Evolutionary conservation across 1,284 basidiomycete genomes (phyloP).

Genomic region (Apiotrichum gamsii): DNA sequence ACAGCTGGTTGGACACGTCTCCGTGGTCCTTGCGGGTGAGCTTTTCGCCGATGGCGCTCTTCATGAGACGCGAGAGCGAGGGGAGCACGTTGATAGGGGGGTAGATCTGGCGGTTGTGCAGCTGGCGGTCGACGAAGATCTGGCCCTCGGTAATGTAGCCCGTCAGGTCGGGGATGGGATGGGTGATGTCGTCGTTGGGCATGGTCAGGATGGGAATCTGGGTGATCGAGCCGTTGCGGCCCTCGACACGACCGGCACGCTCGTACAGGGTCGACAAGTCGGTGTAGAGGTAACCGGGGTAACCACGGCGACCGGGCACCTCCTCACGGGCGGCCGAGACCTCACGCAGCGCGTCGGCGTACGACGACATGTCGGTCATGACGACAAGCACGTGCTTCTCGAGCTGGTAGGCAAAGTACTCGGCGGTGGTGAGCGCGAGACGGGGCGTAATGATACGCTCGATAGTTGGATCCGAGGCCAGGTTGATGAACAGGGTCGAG

Average conservation of each 20-base stretch:
- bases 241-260: constrained; percentile 95
- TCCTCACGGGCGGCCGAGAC: constrained; percentile 98
- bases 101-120: constrained; percentile 76
- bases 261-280: constrained; percentile 99
- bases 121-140: constrained; percentile 88
- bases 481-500: constrained; percentile 96
- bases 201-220: constrained; percentile 99
- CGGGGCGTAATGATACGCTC: constrained; percentile 99
- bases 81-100: constrained; percentile 99
- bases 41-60: constrained; percentile 96
- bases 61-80: constrained; percentile 98
- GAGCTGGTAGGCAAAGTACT: constrained; percentile 99
- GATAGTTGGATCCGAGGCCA: constrained; percentile 99
- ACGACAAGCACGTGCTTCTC: constrained; percentile 99
- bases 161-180: constrained; percentile 98
- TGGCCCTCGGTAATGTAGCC: constrained; percentile 99
- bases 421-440: constrained; percentile 94
- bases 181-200: constrained; percentile 99
- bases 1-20: constrained; percentile 98
- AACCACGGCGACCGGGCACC: constrained; percentile 98
- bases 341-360: constrained; percentile 24
- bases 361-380: constrained; percentile 82
- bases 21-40: constrained; percentile 97
- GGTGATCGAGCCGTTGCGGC: constrained; percentile 97
- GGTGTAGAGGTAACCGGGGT: constrained; percentile 80